Percentiles rank a stretch among this genome's conserved stretches.
Conservation (phyloP, 2,329 filamentous ascomycete genomes). For the Botrytis aclada region DNA sequence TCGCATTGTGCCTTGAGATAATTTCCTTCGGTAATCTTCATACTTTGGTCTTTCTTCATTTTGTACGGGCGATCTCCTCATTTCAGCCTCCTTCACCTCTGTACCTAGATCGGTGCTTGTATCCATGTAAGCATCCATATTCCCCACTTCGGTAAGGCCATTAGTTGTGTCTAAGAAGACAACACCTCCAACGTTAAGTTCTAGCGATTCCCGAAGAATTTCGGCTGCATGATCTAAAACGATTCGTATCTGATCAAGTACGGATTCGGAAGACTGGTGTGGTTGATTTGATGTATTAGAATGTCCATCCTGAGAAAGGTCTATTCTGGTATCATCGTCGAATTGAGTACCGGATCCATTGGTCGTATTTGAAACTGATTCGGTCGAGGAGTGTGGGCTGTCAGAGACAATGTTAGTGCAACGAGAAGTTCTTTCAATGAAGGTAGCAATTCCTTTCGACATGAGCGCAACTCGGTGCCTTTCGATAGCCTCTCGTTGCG, state of each 20-base stretch:
- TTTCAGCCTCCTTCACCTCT: constrained; percentile 20
- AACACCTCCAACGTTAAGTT: constrained; percentile 33
- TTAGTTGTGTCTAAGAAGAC: constrained; percentile 34
- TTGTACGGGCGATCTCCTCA: background rate
- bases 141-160: constrained; percentile 25
- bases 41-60: background rate
- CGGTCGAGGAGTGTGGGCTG: background rate
- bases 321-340: background rate
- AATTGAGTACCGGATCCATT: background rate
- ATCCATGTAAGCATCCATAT: constrained; percentile 21
- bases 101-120: constrained; percentile 21
- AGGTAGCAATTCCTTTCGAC: constrained; percentile 50
- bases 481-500: constrained; percentile 49
- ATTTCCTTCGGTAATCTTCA: constrained; percentile 7
- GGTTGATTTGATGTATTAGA: background rate
- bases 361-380: background rate
- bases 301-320: background rate
- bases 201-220: constrained; percentile 34
- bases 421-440: constrained; percentile 43
- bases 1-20: constrained; percentile 23
- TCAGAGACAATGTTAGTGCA: background rate
- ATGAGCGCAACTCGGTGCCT: constrained; percentile 50
- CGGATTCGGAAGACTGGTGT: constrained; percentile 18
- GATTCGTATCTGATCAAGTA: constrained; percentile 33
- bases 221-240: constrained; percentile 34